A percentile compares a stretch with the other conserved stretches of the same genome.
phyloP scores from a whole-genome alignment of 1,284 basidiomycete species.

The Rhodotorula mucilaginosa region DNA sequence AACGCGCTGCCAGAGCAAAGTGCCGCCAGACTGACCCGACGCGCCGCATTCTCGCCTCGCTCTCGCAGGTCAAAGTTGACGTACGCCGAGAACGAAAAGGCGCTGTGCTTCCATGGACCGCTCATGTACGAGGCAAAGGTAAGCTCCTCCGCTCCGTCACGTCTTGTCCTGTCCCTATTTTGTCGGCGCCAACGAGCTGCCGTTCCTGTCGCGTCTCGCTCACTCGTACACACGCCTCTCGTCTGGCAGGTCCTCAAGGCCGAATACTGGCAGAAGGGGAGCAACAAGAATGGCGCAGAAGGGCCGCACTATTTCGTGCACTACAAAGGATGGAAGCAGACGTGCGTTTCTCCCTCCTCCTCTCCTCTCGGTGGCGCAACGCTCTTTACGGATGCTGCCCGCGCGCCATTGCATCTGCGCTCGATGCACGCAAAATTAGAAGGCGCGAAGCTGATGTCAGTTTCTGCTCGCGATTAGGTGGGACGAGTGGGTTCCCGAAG shows the following conservation, averaged over 20 bases:
- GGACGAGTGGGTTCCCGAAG: constrained; percentile 95
- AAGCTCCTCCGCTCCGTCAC: constrained; percentile 26
- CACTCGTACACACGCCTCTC: background rate
- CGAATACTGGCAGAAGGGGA: constrained; percentile 69
- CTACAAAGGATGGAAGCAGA: constrained; percentile 99
- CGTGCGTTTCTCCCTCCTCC: constrained; percentile 58
- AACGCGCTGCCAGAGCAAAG: background rate
- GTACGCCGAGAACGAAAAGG: constrained; percentile 64
- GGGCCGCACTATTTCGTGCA: constrained; percentile 93
- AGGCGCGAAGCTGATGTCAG: background rate
- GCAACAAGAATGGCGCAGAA: constrained; percentile 62
- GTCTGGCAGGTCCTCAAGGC: constrained; percentile 66
- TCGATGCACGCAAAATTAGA: background rate
- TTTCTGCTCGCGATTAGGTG: constrained; percentile 59
- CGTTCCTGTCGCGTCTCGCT: background rate
- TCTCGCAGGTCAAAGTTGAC: constrained; percentile 31
- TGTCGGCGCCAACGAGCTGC: background rate
- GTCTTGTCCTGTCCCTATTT: constrained; percentile 7
- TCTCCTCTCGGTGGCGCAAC: background rate
- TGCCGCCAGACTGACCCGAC: background rate
- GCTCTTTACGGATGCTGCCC: background rate
- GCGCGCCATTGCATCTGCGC: background rate
- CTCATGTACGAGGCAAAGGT: constrained; percentile 87
- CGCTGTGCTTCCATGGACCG: constrained; percentile 90
- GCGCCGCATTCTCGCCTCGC: background rate